Evolutionary conservation across 192 early-diverging fungal genomes (phyloP).

Genomic region (Phycomyces nitens): DNA sequence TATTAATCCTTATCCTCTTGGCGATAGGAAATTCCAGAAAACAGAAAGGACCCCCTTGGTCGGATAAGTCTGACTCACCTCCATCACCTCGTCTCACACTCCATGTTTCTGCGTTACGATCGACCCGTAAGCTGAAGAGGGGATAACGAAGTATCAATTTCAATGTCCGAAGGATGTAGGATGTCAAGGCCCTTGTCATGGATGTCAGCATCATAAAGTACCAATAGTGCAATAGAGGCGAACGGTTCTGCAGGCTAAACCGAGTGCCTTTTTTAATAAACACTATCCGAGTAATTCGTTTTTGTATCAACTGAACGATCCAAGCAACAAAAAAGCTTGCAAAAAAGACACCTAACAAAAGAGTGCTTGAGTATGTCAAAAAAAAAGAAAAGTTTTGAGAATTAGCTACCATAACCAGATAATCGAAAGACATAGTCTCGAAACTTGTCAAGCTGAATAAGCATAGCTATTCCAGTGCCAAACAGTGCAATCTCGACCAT

Average conservation of each 20-base stretch:
- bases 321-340: slow-evolving; percentile 35
- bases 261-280: slow-evolving; percentile 20
- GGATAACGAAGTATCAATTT: slow-evolving; percentile 33
- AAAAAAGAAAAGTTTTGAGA: background rate
- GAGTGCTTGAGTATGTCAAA: background rate
- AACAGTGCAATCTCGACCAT: slow-evolving; percentile 34
- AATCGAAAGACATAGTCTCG: slow-evolving; percentile 20
- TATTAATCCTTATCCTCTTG: background rate
- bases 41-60: too few relatives aligned
- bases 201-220: slow-evolving; percentile 40
- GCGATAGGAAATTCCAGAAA: too few relatives aligned
- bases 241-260: slow-evolving; percentile 24
- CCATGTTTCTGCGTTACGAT: slow-evolving; percentile 39
- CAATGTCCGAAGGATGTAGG: slow-evolving; percentile 30
- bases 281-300: slow-evolving; percentile 26
- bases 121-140: slow-evolving; percentile 30
- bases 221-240: slow-evolving; percentile 32
- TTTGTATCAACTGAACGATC: slow-evolving; percentile 30
- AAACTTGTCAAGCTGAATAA: slow-evolving; percentile 14
- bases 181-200: slow-evolving; percentile 33
- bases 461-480: slow-evolving; percentile 20
- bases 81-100: slow-evolving; percentile 36
- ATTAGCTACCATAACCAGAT: slow-evolving; percentile 18
- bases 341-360: slow-evolving; percentile 27
- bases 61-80: slow-evolving; percentile 6